Evolutionary conservation across 495 filamentous ascomycete genomes (phyloP).

Genomic region (Peziza echinospora): DNA sequence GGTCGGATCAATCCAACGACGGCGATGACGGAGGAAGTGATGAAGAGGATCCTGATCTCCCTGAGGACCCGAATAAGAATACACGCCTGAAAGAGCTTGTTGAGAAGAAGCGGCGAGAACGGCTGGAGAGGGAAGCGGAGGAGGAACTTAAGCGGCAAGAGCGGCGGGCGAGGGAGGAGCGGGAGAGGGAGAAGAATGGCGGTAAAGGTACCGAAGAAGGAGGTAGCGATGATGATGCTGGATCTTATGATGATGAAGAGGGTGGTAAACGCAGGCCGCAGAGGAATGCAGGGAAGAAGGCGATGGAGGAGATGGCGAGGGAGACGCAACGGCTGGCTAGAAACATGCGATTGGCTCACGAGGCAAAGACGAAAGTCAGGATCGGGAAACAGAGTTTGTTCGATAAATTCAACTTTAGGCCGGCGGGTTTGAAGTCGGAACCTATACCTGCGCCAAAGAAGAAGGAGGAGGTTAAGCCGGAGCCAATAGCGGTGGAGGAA

Average conservation of each 20-base stretch:
- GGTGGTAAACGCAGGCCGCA: slow-evolving; percentile 15
- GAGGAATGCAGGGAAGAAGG: slow-evolving; percentile 69
- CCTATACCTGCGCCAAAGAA: slow-evolving; percentile 24
- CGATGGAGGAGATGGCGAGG: slow-evolving; percentile 70
- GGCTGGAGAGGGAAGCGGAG: slow-evolving; percentile 27
- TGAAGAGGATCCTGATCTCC: slow-evolving; percentile 14
- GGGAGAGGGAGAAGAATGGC: slow-evolving; percentile 21
- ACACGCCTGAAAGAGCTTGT: slow-evolving; percentile 45
- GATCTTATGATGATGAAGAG: slow-evolving; percentile 3
- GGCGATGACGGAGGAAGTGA: too few relatives aligned
- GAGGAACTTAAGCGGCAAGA: slow-evolving; percentile 34
- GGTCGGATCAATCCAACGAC: slow-evolving; percentile 2
- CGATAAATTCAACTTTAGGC: slow-evolving; percentile 55
- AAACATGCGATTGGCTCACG: slow-evolving; percentile 77
- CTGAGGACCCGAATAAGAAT: slow-evolving; percentile 28
- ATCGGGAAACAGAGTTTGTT: slow-evolving; percentile 69
- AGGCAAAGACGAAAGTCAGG: slow-evolving; percentile 79
- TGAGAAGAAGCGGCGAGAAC: slow-evolving; percentile 46
- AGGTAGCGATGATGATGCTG: slow-evolving; percentile 11
- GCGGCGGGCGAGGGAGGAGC: slow-evolving; percentile 31
- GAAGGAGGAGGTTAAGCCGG: background rate
- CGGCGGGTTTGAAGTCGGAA: slow-evolving; percentile 6
- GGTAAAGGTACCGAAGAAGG: slow-evolving; percentile 20
- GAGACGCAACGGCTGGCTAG: slow-evolving; percentile 82
- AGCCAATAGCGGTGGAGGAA: too few relatives aligned